Evolutionary conservation across 495 filamentous ascomycete species (phyloP).

Genomic region (Beverwykella pulmonaria): DNA sequence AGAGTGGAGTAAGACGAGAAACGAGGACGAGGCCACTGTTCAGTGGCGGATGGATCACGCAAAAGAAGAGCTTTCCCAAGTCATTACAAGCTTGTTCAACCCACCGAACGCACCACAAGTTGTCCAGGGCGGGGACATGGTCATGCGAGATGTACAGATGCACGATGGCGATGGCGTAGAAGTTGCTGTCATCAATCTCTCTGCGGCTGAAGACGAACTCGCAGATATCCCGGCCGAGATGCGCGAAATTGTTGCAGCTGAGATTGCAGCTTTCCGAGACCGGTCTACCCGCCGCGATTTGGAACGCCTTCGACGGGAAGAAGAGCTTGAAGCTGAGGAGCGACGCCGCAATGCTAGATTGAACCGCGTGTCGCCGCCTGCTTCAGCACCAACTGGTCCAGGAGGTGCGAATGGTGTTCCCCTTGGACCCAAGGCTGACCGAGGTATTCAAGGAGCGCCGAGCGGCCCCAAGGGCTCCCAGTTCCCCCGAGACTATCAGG

Average conservation of each 20-base stretch:
- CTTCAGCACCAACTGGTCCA: conserved; percentile 69
- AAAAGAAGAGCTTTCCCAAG: conserved; percentile 63
- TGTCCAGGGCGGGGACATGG: conserved; percentile 67
- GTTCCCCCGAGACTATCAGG: conserved; percentile 76
- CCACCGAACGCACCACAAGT: conserved; percentile 55
- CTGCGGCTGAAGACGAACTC: conserved; percentile 82
- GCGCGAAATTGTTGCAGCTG: conserved; percentile 93
- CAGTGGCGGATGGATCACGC: conserved; percentile 72
- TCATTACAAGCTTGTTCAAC: conserved; percentile 72
- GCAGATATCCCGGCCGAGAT: conserved; percentile 94
- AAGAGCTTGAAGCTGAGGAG: conserved; percentile 89
- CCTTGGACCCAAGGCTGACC: conserved; percentile 72
- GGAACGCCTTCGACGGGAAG: conserved; percentile 82
- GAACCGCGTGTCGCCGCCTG: conserved; percentile 69
- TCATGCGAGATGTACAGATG: conserved; percentile 68
- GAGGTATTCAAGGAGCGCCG: conserved; percentile 72
- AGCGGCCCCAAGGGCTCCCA: conserved; percentile 76
- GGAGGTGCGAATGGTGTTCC: conserved; percentile 79
- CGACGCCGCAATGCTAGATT: conserved; percentile 65
- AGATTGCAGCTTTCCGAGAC: conserved; percentile 93
- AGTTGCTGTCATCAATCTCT: conserved; percentile 81
- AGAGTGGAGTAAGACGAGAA: conserved; percentile 67
- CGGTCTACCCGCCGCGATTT: conserved; percentile 83
- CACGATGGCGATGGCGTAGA: conserved; percentile 61
- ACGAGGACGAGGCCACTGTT: conserved; percentile 65